Evolutionary conservation across 2,329 filamentous ascomycete genomes (phyloP).

Genomic region (Stachybotrys elegans): DNA sequence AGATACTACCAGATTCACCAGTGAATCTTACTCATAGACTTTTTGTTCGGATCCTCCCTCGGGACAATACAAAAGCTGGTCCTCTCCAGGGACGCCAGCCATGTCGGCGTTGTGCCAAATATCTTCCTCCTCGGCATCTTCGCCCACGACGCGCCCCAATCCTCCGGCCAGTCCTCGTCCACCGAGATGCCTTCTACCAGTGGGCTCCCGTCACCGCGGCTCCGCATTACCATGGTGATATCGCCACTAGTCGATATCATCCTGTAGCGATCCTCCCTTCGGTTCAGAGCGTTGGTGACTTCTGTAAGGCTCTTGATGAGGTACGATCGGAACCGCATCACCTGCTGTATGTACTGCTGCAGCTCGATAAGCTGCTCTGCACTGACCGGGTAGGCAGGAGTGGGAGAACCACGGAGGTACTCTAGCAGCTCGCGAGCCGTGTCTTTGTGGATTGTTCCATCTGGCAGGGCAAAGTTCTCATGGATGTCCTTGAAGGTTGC

Average conservation of each 20-base stretch:
- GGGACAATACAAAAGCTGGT: no score
- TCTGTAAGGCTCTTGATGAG: conserved; percentile 3
- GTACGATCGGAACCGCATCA: conserved; percentile 3
- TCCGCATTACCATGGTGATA: conserved; percentile 11
- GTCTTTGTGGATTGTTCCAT: neutral
- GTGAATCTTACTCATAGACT: neutral
- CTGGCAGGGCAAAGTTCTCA: neutral
- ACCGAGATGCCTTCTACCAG: conserved; percentile 11
- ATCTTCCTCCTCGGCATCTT: conserved; percentile 7
- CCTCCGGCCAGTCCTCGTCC: conserved; percentile 12
- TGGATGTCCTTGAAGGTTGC: neutral
- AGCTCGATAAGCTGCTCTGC: conserved; percentile 7
- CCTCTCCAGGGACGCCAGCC: no score
- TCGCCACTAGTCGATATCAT: neutral
- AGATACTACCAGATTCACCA: neutral
- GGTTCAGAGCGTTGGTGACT: conserved; percentile 1
- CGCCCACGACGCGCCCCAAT: conserved; percentile 10
- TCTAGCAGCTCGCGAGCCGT: neutral
- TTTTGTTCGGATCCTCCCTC: neutral
- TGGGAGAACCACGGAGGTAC: neutral
- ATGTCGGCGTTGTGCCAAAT: neutral
- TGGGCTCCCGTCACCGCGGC: conserved; percentile 15
- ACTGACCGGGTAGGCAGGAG: neutral
- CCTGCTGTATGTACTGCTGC: conserved; percentile 8
- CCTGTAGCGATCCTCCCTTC: conserved; percentile 6